Evolutionary conservation across 345 rosid genomes (phyloP).

Genomic region (Syzygium aqueum): DNA sequence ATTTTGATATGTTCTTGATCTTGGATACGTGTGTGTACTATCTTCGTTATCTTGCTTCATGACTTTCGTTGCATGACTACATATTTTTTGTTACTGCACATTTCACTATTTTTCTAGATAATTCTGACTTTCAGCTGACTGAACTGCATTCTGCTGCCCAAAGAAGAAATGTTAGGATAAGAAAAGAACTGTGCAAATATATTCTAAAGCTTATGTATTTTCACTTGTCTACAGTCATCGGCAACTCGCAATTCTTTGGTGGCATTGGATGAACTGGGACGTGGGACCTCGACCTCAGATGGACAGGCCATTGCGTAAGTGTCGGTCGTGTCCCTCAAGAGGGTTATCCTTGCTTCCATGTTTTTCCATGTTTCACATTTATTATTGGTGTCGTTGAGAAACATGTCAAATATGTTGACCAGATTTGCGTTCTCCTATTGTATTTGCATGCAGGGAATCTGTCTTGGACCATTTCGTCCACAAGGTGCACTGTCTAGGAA

Average conservation of each 20-base stretch:
- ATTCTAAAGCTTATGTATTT: background rate
- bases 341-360: background rate
- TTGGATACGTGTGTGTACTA: background rate
- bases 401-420: background rate
- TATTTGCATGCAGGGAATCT: slow-evolving; percentile 46
- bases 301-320: slow-evolving; percentile 99
- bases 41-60: background rate
- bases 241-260: slow-evolving; percentile 78
- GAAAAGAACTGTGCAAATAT: background rate
- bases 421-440: background rate
- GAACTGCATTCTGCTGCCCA: background rate
- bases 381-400: background rate
- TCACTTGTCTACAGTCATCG: slow-evolving; percentile 41
- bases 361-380: background rate
- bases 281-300: slow-evolving; percentile 97
- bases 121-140: background rate
- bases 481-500: slow-evolving; percentile 75
- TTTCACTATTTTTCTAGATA: background rate
- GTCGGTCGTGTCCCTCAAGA: background rate
- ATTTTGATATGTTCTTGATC: background rate
- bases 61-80: background rate
- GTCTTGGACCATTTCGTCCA: slow-evolving; percentile 84
- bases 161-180: background rate
- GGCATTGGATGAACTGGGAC: slow-evolving; percentile 92
- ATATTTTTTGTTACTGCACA: background rate